Conservation (phyloP, 2,329 filamentous ascomycete species). For the Penicillium sp. region DNA sequence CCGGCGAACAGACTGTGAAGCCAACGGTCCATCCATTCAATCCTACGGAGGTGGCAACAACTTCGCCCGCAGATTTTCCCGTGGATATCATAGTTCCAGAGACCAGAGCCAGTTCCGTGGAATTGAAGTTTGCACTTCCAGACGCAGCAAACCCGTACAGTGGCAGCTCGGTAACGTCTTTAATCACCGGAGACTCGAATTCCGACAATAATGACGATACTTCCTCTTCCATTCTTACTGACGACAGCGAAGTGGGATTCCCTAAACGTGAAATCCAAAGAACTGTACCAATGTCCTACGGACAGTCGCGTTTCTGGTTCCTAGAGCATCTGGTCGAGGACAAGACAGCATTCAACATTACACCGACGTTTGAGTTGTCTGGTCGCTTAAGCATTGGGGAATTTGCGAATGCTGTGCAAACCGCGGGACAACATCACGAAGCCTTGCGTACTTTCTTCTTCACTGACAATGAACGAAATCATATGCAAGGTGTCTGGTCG, state of each 20-base stretch:
- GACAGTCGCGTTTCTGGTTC: constrained; percentile 44
- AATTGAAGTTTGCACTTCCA: constrained; percentile 3
- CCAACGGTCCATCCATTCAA: background rate
- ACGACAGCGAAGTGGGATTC: background rate
- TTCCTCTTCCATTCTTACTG: constrained; percentile 11
- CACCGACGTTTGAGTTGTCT: constrained; percentile 29
- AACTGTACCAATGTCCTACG: constrained; percentile 36
- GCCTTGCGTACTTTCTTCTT: constrained; percentile 34
- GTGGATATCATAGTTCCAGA: background rate
- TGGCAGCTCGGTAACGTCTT: constrained; percentile 11
- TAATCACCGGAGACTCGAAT: constrained; percentile 12
- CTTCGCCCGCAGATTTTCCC: background rate
- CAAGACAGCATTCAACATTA: constrained; percentile 42
- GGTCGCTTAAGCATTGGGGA: constrained; percentile 32
- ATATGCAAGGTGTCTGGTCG: constrained; percentile 23
- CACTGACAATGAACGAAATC: constrained; percentile 8
- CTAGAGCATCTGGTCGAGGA: constrained; percentile 29
- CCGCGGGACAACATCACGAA: constrained; percentile 32
- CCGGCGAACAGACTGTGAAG: background rate
- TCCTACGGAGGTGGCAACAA: background rate
- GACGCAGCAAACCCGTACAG: constrained; percentile 3
- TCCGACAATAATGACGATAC: constrained; percentile 14
- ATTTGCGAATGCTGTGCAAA: constrained; percentile 35
- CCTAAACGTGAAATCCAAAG: constrained; percentile 7
- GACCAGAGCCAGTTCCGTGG: background rate